Conservation (phyloP, 108 stramenopile genomes). For the Nitzschia sp. region DNA sequence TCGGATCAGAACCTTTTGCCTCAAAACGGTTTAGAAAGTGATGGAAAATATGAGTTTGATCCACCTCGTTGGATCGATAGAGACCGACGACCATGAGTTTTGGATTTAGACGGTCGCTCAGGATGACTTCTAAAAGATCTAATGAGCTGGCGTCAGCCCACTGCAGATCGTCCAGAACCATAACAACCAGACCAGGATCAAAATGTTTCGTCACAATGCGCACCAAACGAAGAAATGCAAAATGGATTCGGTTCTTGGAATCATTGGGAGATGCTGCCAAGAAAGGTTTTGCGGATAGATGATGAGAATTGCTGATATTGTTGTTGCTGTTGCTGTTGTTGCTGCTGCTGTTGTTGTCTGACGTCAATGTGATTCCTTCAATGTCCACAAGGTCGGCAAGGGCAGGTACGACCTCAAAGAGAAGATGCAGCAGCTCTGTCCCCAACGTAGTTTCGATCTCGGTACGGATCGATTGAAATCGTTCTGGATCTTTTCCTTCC, state of each 20-base stretch:
- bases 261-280: not conserved
- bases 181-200: constrained; percentile 7
- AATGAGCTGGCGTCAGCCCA: constrained; percentile 36
- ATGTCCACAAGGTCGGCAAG: not conserved
- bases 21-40: not conserved
- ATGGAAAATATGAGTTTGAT: constrained; percentile 13
- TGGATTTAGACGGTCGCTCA: not conserved
- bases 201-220: constrained; percentile 6
- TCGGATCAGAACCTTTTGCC: not conserved
- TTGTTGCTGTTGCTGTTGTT: not conserved
- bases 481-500: not conserved
- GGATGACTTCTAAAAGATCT: constrained; percentile 15
- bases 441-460: not conserved
- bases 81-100: constrained; percentile 42
- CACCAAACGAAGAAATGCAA: constrained; percentile 8
- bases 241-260: not conserved
- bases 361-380: not conserved
- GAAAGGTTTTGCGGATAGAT: too few species aligned
- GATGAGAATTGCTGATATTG: too few species aligned
- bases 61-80: constrained; percentile 54
- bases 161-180: constrained; percentile 33
- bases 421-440: not conserved
- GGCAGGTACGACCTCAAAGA: constrained; percentile 3
- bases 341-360: not conserved
- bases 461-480: not conserved